Evolutionary conservation across 1,284 basidiomycete species (phyloP).

Genomic region (Pisolithus thermaeus): DNA sequence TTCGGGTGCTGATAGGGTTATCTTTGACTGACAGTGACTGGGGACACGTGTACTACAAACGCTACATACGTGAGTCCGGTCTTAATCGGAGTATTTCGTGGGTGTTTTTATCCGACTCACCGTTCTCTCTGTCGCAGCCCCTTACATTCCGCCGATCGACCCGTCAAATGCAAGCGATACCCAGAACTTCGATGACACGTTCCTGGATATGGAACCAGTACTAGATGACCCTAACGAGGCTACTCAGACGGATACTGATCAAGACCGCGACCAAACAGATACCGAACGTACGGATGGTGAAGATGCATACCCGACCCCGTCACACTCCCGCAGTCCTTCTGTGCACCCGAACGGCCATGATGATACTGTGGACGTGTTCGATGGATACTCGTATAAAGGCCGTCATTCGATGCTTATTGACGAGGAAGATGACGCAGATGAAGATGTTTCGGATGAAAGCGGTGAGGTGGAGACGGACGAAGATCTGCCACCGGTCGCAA

Average conservation of each 20-base stretch:
- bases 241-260: conserved; percentile 58
- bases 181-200: conserved; percentile 96
- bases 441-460: conserved; percentile 42
- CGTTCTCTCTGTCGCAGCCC: conserved; percentile 48
- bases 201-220: conserved; percentile 90
- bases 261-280: conserved; percentile 54
- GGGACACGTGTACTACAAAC: conserved; percentile 90
- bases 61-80: conserved; percentile 74
- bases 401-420: conserved; percentile 65
- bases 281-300: conserved; percentile 69
- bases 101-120: conserved; percentile 11
- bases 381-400: conserved; percentile 86
- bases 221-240: conserved; percentile 66
- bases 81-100: neutral
- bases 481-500: conserved; percentile 23
- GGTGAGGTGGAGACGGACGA: conserved; percentile 36
- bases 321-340: conserved; percentile 67
- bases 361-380: conserved; percentile 68
- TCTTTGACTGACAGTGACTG: conserved; percentile 58
- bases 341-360: conserved; percentile 49
- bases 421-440: conserved; percentile 51
- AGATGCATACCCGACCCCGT: conserved; percentile 62
- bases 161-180: conserved; percentile 92
- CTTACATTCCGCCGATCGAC: conserved; percentile 95
- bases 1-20: conserved; percentile 8